Base-by-base conservation (phyloP, 2,329 filamentous ascomycete species). In the Coniella vitis region DNA sequence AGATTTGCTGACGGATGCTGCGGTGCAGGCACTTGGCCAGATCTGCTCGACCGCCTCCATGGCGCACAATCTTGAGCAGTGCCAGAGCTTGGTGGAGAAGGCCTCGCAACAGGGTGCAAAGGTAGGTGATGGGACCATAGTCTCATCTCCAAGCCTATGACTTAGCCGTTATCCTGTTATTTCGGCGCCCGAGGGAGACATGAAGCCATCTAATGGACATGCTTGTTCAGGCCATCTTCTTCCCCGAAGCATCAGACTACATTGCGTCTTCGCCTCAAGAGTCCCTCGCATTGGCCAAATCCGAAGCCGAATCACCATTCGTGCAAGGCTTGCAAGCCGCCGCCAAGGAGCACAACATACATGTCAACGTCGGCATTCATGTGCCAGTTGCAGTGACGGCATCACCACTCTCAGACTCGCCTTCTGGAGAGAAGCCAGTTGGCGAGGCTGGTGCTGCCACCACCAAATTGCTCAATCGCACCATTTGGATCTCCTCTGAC, bases 221-320 rank as follows among this genome's bases (percentile, higher is more conserved):
- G 4, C 20, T 10, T 14, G 22, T 20, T 16, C 40, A 49, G 45
- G 38, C 49, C 16, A 78, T 96, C 43, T 96, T 97, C 70, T 83
- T 96, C 46, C 91, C 91, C 12, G 91, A 96, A 75, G 91, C 91
- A 20, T 81, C 81, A 49, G 90, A 95, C 69, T 96, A 95, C 71
- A 90, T 96, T 59, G 85, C 81, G 17, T 72, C 76, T 2, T 83
- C 81, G 1, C 73, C 83, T 2, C 65, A 78, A 10, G 83, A 90
- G 58, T 86, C 84, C 0, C 68, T 90, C 8, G 74, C 79, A 4
- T 81, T 96, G 9, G 89, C 81, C 55, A 78, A 76, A 50, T 76
- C 89, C 3, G 77, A 84, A 35, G 63, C 74, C 2, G 70, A 74
- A 19, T 88, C 82, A 12, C 75, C 79, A 22, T 96, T 96, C 63